A percentile compares a stretch with the other conserved stretches of the same genome.
These are phyloP conservation scores for Tuber microsphaerosporum DNA, from an alignment of 495 filamentous ascomycete genomes.

Conservation along the genomic window DNA sequence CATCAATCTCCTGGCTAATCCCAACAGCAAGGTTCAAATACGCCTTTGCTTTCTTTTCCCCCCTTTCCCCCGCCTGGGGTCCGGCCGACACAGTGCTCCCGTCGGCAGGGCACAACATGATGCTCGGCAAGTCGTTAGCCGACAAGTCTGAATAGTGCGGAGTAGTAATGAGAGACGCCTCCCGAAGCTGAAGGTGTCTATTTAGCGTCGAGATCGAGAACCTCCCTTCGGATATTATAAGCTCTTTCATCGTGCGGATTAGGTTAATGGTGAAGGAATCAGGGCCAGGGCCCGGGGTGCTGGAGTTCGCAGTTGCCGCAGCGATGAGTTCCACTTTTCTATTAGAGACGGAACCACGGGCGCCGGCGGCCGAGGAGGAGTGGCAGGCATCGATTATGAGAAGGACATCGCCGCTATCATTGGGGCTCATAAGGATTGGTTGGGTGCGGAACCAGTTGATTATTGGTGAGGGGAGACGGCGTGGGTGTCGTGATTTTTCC, in stretches of 20 bases:
- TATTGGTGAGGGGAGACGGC: not conserved
- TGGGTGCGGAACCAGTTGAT: not conserved
- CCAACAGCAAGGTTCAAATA: not conserved
- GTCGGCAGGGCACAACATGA: not conserved
- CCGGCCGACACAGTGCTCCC: not conserved
- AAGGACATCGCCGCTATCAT: not conserved
- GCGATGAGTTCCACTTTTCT: not conserved
- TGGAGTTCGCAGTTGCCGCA: not conserved
- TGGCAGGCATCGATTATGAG: not conserved
- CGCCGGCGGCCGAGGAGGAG: not conserved
- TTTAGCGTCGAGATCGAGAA: not conserved
- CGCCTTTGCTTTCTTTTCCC: not conserved
- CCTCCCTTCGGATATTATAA: not conserved
- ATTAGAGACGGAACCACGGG: not conserved
- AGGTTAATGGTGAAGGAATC: not conserved
- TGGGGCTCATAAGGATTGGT: not conserved
- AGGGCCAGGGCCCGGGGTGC: not conserved
- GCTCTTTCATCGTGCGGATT: not conserved
- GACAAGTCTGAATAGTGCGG: not conserved
- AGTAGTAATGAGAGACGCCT: not conserved
- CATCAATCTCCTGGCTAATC: not conserved
- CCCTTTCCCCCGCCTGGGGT: not conserved
- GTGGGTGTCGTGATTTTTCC: not conserved
- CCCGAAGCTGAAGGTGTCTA: not conserved
- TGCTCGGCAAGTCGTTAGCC: not conserved